Percentiles rank a stretch among this genome's conserved stretches.
phyloP scores from a whole-genome alignment of 768 basidiomycete species.

The Boletus coccyginus region DNA sequence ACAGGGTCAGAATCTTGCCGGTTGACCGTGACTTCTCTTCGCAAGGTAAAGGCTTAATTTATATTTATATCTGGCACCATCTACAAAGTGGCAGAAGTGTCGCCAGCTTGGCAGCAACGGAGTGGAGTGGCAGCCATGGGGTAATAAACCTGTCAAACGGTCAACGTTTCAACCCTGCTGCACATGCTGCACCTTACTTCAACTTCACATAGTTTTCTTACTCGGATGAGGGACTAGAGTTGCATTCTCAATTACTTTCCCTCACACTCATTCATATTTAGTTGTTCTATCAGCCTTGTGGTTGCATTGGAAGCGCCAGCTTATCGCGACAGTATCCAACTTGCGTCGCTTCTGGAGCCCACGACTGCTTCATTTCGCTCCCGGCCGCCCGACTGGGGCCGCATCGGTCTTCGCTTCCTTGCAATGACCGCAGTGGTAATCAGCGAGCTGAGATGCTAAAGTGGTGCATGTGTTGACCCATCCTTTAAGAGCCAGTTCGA shows the following conservation, averaged over 20 bases:
- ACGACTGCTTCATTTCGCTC: neutral
- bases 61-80: neutral
- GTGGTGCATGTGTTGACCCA: neutral
- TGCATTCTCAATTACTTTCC: neutral
- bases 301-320: neutral
- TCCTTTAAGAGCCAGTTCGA: too few relatives aligned
- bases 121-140: neutral
- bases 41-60: neutral
- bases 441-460: neutral
- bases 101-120: constrained; percentile 1
- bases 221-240: neutral
- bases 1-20: neutral
- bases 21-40: neutral
- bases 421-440: neutral
- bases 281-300: constrained; percentile 1
- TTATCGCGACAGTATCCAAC: neutral
- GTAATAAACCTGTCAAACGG: neutral
- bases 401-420: neutral
- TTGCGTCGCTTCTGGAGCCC: neutral
- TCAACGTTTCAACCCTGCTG: neutral
- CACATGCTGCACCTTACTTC: neutral
- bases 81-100: neutral
- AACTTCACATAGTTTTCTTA: neutral
- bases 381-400: neutral
- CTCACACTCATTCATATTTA: neutral